Conservation (phyloP, 441 rosid species). For the Brassica hybrid region DNA sequence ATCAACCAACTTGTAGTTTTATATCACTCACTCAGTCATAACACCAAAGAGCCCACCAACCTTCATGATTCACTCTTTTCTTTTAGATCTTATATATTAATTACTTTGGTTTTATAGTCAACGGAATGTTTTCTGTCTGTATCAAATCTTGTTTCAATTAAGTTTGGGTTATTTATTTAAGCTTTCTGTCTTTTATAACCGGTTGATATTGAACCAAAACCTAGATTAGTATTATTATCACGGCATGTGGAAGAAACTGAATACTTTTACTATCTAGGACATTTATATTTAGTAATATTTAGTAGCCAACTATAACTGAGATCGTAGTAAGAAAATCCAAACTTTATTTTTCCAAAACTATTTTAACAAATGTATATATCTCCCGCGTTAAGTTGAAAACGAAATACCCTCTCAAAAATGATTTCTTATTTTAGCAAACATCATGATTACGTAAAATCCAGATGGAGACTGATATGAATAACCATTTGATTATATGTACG, state of each 20-base stretch:
- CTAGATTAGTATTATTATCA: background rate
- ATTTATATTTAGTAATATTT: background rate
- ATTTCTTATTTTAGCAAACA: background rate
- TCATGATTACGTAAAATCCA: background rate
- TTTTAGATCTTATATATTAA: background rate
- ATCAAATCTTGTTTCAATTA: background rate
- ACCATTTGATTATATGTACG: constrained; percentile 15
- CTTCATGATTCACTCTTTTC: constrained; percentile 6
- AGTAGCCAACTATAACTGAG: background rate
- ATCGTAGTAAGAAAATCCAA: background rate
- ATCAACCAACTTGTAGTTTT: constrained; percentile 13
- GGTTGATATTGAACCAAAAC: background rate
- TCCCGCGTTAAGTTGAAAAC: background rate
- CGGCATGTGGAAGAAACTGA: background rate
- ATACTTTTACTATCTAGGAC: background rate
- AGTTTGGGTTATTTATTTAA: background rate
- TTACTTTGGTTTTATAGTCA: background rate
- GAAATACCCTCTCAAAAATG: no score
- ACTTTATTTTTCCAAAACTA: background rate
- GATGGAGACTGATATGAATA: background rate
- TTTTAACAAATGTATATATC: background rate
- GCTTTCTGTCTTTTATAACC: background rate
- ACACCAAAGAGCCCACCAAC: constrained; percentile 20
- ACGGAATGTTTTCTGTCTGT: constrained; percentile 1
- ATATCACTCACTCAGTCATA: constrained; percentile 8